Evolutionary conservation across 192 early-diverging fungal genomes (phyloP).

Genomic region (Lobosporangium transversale): DNA sequence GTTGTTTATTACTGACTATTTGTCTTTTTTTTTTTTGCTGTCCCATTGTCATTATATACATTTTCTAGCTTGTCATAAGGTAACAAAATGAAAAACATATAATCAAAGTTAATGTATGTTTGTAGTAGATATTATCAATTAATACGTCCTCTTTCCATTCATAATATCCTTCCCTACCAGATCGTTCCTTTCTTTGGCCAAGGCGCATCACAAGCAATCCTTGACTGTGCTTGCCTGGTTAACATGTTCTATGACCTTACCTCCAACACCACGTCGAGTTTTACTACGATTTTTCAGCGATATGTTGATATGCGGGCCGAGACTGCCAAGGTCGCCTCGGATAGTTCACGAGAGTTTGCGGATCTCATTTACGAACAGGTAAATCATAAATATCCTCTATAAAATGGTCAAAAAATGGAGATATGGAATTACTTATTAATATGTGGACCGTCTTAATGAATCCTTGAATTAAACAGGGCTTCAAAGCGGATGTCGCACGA

Average conservation of each 20-base stretch:
- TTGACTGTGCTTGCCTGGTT: slow-evolving; percentile 34
- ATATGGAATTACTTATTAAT: no score
- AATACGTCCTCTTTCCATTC: no score
- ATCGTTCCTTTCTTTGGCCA: slow-evolving; percentile 52
- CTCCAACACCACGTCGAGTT: not conserved
- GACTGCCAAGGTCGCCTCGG: slow-evolving; percentile 35
- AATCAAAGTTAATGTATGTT: no score
- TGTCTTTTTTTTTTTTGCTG: not conserved
- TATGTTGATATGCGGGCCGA: slow-evolving; percentile 36
- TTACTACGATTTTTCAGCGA: slow-evolving; percentile 21
- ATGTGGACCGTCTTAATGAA: no score
- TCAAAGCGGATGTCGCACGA: slow-evolving; percentile 41
- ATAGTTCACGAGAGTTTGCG: slow-evolving; percentile 49
- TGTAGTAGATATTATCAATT: no score
- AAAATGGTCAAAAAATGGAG: not conserved
- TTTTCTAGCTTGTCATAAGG: slow-evolving; percentile 31
- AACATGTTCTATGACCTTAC: slow-evolving; percentile 19
- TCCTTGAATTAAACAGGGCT: slow-evolving; percentile 23
- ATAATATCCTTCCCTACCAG: slow-evolving; percentile 7
- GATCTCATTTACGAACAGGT: slow-evolving; percentile 50
- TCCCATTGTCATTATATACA: no score
- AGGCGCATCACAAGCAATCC: slow-evolving; percentile 44
- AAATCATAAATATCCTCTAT: not conserved
- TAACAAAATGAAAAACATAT: no score
- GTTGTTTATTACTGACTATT: no score